phyloP scores from a whole-genome alignment of 805 yeast species.

The Yarrowia porcina region DNA sequence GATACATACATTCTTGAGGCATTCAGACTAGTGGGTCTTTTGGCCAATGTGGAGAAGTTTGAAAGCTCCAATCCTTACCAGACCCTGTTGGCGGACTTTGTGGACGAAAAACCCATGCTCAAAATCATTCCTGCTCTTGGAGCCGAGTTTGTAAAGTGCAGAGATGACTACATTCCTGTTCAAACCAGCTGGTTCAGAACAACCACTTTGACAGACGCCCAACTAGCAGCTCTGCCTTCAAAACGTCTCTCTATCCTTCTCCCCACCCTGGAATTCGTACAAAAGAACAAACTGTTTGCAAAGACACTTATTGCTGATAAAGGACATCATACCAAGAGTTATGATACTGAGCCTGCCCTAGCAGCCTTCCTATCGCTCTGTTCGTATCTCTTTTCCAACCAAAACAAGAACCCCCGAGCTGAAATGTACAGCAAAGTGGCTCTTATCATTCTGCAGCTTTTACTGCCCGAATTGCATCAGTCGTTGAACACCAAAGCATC shows the following conservation, averaged over 20 bases:
- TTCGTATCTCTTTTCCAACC: conserved; percentile 36
- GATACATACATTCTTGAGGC: conserved; percentile 38
- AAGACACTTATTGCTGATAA: conserved; percentile 30
- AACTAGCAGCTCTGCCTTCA: conserved; percentile 1
- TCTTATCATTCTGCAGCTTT: conserved; percentile 35
- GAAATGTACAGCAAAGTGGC: conserved; percentile 36
- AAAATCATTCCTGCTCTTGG: conserved; percentile 32
- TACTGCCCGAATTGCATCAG: conserved; percentile 35
- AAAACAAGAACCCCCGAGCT: conserved; percentile 32
- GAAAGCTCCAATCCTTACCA: conserved; percentile 41
- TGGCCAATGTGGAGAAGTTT: conserved; percentile 40
- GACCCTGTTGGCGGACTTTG: conserved; percentile 41
- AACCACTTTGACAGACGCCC: background rate
- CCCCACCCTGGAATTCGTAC: conserved; percentile 37
- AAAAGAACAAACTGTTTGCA: conserved; percentile 40
- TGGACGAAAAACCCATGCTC: conserved; percentile 40
- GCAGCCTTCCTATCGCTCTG: conserved; percentile 36
- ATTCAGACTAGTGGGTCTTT: conserved; percentile 39
- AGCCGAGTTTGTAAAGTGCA: background rate
- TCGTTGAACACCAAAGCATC: conserved; percentile 25
- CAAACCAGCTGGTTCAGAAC: conserved; percentile 1
- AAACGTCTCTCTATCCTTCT: background rate
- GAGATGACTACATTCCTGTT: background rate
- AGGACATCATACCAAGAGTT: conserved; percentile 29
- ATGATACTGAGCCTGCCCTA: conserved; percentile 32